These are phyloP conservation scores for Euphorbia schlechtendalii DNA, from an alignment of 441 rosid genomes.

Conservation along the genomic window DNA sequence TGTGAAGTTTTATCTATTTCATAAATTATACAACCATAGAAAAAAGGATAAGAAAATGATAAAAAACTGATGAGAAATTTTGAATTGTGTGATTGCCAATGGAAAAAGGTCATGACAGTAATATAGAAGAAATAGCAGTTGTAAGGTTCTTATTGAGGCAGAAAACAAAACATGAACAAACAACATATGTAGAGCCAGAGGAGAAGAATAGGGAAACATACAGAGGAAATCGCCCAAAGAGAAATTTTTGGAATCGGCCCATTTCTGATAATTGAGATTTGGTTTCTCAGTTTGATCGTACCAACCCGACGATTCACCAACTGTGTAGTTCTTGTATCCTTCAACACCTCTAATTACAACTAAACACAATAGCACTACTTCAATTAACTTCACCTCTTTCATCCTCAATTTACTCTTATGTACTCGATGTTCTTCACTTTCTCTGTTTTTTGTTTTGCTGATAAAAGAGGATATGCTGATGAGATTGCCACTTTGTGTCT, in stretches of 20 bases:
- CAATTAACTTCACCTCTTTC: neutral
- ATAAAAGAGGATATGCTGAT: neutral
- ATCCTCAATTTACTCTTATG: neutral
- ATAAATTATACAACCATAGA: neutral
- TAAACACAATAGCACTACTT: slow-evolving; percentile 16
- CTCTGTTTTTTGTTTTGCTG: neutral
- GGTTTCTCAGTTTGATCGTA: slow-evolving; percentile 43
- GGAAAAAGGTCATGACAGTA: neutral
- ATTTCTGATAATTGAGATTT: slow-evolving; percentile 65
- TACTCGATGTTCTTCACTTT: neutral
- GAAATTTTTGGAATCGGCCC: slow-evolving; percentile 70
- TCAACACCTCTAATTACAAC: slow-evolving; percentile 26
- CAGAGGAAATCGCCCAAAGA: slow-evolving; percentile 91
- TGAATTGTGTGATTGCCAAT: neutral
- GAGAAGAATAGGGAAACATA: slow-evolving; percentile 29
- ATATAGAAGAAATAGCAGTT: too few relatives aligned
- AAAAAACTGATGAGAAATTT: neutral
- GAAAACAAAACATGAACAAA: too few relatives aligned
- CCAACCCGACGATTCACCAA: slow-evolving; percentile 81
- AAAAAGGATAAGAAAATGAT: neutral
- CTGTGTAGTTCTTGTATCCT: slow-evolving; percentile 86
- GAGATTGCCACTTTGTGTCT: neutral
- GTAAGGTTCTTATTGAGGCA: too few relatives aligned
- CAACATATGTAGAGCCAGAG: too few relatives aligned
- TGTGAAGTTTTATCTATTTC: neutral